Evolutionary conservation across 352 stramenopile genomes (phyloP), one percentile per base, ranked within the genome.

Genomic region (Halophytophthora polymorphica): DNA sequence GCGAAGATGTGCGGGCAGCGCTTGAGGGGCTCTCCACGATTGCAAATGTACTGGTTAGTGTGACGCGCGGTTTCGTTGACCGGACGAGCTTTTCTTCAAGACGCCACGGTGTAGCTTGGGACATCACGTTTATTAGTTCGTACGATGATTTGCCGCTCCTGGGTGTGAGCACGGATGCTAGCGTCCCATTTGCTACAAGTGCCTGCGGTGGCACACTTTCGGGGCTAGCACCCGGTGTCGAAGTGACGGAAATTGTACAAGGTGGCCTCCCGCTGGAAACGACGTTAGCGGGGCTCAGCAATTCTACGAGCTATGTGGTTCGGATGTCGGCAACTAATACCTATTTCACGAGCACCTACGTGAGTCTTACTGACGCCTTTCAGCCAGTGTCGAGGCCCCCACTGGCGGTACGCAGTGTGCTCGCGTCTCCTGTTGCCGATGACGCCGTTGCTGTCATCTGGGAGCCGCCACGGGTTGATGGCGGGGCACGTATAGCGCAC

Each of bases 401-500:
- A 1, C 53, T 61, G 10, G 53, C 54, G 33, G 59, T 70, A 0
- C 66, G 60, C 3, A 51, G 56, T 5, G 65, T 75, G 2, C 22
- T 64, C 2, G 72, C 68, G 7, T 64, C 73, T 17, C 74, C 77
- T 1, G 53, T 88, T 7, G 65, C 65, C 4, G 43, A 52, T 0
- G 54, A 66, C 3, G 56, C 42, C 6, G 53, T 94, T 17, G 63
- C 63, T 6, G 77, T 97, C 14, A 65, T 74, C 21, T 98, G 93
- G 93, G 68, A 51, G 14, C 44, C 71, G 1, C 90, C 94, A 14
- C 29, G 62, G 6, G 71, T 75, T 43, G 53, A 79, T 47, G 88
- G 91, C 12, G 94, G 92, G 0, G 56, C 80, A n/a, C 40, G 35
- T 6, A 63, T 98, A 14, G 73, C 79, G n/a, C 77, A 95, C 45